Evolutionary conservation across 78 protist species (phyloP).

Genomic region (Dictyostelium intermedium): DNA sequence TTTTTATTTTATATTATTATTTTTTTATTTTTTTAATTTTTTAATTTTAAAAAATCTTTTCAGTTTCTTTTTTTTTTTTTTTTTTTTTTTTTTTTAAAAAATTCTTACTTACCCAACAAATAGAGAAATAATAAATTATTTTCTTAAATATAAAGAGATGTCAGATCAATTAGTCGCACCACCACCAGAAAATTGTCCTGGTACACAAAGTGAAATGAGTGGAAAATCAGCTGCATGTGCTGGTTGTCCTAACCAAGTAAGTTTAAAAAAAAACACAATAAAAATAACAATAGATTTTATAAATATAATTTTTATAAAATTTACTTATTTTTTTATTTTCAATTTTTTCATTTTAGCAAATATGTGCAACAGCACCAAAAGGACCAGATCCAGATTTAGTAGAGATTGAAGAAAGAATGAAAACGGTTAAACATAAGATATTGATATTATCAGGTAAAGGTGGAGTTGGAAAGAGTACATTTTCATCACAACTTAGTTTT

Average conservation of each 20-base stretch:
- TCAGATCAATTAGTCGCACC: constrained; percentile 60
- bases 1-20: neutral
- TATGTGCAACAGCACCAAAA: constrained; percentile 91
- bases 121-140: neutral
- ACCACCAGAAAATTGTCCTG: constrained; percentile 90
- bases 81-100: neutral
- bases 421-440: constrained; percentile 84
- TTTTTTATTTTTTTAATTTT: neutral
- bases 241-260: constrained; percentile 96
- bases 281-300: neutral
- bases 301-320: neutral
- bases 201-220: constrained; percentile 86
- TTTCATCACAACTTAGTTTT: constrained; percentile 95
- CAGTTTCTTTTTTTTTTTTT: neutral
- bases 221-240: constrained; percentile 94
- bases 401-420: constrained; percentile 77
- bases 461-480: constrained; percentile 99
- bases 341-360: neutral
- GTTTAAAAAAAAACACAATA: neutral
- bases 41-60: neutral
- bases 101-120: neutral
- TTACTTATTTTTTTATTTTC: neutral
- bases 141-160: neutral
- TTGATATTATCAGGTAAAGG: constrained; percentile 99
- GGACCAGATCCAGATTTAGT: constrained; percentile 89